Evolutionary conservation across 345 rosid genomes (phyloP), one percentile per base, ranked within the genome.

Genomic region (Gynandropsis gynandra): DNA sequence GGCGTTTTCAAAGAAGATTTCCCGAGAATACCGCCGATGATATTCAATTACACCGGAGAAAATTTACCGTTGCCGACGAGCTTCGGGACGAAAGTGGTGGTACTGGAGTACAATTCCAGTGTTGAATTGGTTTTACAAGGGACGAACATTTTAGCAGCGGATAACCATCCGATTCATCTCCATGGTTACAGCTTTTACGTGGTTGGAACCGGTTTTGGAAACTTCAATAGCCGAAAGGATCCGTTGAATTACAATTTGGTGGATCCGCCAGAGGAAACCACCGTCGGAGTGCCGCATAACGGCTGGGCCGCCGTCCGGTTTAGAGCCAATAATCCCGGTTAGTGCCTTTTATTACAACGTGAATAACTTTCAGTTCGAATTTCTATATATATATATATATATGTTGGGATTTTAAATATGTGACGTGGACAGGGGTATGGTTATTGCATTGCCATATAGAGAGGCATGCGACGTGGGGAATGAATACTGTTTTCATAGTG

Each of bases 291-390:
- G 13, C 88, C 88, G 16, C 79, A 80, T 14, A 82, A 81, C 8
- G 98, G 98, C 16, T 86, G 98, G 98, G 73, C 80, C 11, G 96
- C 90, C 65, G 74, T 89, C 69, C 71, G 89, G 33, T 86, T 83
- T 48, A 47, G 61, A 24, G 92, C 96, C 18, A 63, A 79, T 45
- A 90, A 90, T 72, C 98, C 98, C 61, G 97, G 97, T 79, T 3
- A 18, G 67, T 18, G 34, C 71, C 20, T 13, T 12, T 29, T 2
- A 47, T n/a, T 17, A 11, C 3, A 12, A n/a, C n/a, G n/a, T n/a
- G n/a, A n/a, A n/a, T n/a, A n/a, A n/a, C n/a, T n/a, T n/a, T n/a
- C n/a, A n/a, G n/a, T n/a, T n/a, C n/a, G n/a, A n/a, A n/a, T n/a
- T n/a, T n/a, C n/a, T 27, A 4, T 27, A 2, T 47, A 7, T 29